These are phyloP conservation scores for Chaetoceros muelleri DNA, from an alignment of 108 stramenopile genomes.

Conservation along the genomic window DNA sequence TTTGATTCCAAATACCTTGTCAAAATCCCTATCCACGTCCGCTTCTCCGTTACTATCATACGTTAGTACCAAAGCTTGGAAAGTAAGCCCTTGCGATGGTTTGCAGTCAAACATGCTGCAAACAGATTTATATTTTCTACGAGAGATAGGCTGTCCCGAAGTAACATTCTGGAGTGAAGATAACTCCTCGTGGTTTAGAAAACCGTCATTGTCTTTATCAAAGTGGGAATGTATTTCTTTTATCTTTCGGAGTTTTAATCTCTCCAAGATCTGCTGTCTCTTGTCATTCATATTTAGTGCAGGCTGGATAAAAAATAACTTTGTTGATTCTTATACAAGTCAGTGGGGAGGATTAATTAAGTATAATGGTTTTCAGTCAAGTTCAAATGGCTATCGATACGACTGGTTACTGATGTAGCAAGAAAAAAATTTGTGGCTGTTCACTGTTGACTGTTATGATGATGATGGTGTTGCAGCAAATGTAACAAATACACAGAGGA, in stretches of 20 bases:
- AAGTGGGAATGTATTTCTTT: constrained; percentile 1
- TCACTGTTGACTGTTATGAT: too few species aligned
- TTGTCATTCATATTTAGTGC: too few species aligned
- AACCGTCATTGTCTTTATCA: constrained; percentile 5
- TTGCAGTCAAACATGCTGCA: constrained; percentile 3
- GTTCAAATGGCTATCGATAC: not conserved
- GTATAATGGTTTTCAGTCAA: not conserved
- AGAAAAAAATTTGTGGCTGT: too few species aligned
- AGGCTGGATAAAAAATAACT: too few species aligned
- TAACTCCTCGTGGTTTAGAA: constrained; percentile 4
- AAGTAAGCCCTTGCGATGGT: constrained; percentile 5
- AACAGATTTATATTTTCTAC: not conserved
- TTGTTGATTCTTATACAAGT: too few species aligned
- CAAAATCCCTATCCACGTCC: not conserved
- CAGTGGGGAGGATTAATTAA: too few species aligned
- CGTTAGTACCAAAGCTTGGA: not conserved
- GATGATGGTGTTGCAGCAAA: too few species aligned
- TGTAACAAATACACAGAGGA: too few species aligned
- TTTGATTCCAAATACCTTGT: not conserved
- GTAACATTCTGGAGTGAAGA: constrained; percentile 4
- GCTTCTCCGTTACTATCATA: constrained; percentile 1
- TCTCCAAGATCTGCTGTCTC: not conserved
- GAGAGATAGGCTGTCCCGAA: constrained; percentile 1
- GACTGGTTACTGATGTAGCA: too few species aligned
- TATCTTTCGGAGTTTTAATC: not conserved